These are phyloP conservation scores for Penicillium antarcticum DNA, from an alignment of 495 filamentous ascomycete species.

Conservation along the genomic window DNA sequence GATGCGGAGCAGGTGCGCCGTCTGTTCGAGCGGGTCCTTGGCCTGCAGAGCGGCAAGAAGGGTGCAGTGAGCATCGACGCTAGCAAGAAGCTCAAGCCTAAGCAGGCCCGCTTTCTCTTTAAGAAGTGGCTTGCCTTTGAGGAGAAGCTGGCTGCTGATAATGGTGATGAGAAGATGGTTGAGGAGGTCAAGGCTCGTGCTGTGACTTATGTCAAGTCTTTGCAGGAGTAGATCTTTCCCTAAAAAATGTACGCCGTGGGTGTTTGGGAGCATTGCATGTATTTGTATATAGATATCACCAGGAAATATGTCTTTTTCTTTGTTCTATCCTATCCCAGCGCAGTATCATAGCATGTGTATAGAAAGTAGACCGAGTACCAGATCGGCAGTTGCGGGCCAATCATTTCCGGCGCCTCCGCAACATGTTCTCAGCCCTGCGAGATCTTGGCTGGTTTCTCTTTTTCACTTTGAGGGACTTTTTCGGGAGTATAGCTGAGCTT, in stretches of 20 bases:
- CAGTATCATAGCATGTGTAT: not conserved
- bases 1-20: slow-evolving; percentile 64
- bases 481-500: too few species aligned
- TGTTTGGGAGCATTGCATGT: slow-evolving; percentile 27
- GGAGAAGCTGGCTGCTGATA: slow-evolving; percentile 48
- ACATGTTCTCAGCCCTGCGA: slow-evolving; percentile 9
- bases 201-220: slow-evolving; percentile 60
- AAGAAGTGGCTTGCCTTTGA: slow-evolving; percentile 81
- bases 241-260: slow-evolving; percentile 23
- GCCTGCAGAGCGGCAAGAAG: slow-evolving; percentile 54
- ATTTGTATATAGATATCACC: slow-evolving; percentile 27
- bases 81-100: slow-evolving; percentile 57
- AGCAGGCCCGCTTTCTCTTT: slow-evolving; percentile 77
- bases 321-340: not conserved
- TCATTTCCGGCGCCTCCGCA: slow-evolving; percentile 12
- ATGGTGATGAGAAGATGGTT: slow-evolving; percentile 64
- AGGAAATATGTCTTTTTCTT: slow-evolving; percentile 9
- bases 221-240: slow-evolving; percentile 40
- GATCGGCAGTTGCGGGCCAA: slow-evolving; percentile 8
- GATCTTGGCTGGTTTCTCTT: not conserved
- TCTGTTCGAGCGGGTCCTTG: slow-evolving; percentile 75
- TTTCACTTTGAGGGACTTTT: not conserved
- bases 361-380: too few species aligned
- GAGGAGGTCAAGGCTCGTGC: slow-evolving; percentile 73
- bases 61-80: slow-evolving; percentile 36